Conservation (phyloP, 345 rosid genomes). For the Syzygium oleosum region DNA sequence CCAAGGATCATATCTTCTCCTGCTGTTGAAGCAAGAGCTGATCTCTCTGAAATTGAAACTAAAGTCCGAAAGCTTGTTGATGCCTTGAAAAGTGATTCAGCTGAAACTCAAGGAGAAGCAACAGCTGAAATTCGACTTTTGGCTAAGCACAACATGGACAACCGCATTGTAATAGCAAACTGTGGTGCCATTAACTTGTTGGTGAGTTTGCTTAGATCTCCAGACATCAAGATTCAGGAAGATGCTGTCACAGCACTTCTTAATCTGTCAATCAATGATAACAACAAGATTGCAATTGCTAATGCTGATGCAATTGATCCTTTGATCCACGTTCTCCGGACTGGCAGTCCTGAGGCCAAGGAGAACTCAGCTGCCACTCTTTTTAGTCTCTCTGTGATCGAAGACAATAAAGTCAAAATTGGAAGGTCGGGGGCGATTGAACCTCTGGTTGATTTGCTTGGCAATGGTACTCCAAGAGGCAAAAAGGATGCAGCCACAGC, state of each 20-base stretch:
- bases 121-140: constrained; percentile 52
- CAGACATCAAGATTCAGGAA: constrained; percentile 51
- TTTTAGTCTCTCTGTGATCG: constrained; percentile 74
- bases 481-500: constrained; percentile 96
- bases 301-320: constrained; percentile 71
- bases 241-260: constrained; percentile 89
- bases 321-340: constrained; percentile 65
- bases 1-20: constrained; percentile 68
- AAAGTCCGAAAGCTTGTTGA: constrained; percentile 60
- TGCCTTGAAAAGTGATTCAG: constrained; percentile 46
- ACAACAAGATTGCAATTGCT: constrained; percentile 64
- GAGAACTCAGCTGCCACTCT: constrained; percentile 87
- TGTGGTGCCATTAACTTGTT: constrained; percentile 60
- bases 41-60: constrained; percentile 68
- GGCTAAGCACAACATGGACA: constrained; percentile 72
- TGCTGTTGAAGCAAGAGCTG: constrained; percentile 54
- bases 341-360: constrained; percentile 82
- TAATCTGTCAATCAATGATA: constrained; percentile 73
- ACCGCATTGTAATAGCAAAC: constrained; percentile 68
- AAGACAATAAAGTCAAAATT: constrained; percentile 74
- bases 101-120: constrained; percentile 58
- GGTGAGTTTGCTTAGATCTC: constrained; percentile 51
- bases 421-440: constrained; percentile 79
- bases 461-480: constrained; percentile 74
- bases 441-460: constrained; percentile 81